Evolutionary conservation across 805 yeast genomes (phyloP).

Genomic region (Ogataea pini): DNA sequence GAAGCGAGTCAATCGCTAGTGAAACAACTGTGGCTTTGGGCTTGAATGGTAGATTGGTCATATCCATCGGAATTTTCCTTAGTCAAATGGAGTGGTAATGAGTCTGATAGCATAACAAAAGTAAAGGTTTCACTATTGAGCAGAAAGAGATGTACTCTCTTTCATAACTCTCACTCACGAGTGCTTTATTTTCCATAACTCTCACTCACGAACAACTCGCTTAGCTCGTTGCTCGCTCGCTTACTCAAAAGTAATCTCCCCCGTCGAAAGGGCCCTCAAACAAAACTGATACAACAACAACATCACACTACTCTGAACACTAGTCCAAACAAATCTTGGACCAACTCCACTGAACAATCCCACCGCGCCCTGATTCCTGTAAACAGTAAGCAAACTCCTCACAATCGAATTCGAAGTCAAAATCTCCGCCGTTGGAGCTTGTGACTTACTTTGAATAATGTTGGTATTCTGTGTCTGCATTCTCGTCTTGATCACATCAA

Average conservation of each 20-base stretch:
- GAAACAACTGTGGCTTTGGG: too few species aligned
- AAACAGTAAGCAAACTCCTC: slow-evolving; percentile 55
- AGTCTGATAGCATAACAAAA: too few species aligned
- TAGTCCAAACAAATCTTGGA: slow-evolving; percentile 95
- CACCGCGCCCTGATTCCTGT: slow-evolving; percentile 68
- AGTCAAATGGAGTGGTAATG: too few species aligned
- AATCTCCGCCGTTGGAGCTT: slow-evolving; percentile 16
- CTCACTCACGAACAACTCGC: too few species aligned
- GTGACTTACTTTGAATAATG: slow-evolving; percentile 18
- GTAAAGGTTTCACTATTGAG: too few species aligned
- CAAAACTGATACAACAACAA: slow-evolving; percentile 80
- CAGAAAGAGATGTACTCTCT: too few species aligned
- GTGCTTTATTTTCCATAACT: too few species aligned
- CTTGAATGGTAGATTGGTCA: too few species aligned
- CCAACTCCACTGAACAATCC: slow-evolving; percentile 95
- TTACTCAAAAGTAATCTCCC: slow-evolving; percentile 23
- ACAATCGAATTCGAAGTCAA: slow-evolving; percentile 46
- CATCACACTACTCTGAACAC: slow-evolving; percentile 93
- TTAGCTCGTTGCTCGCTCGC: slow-evolving; percentile 2
- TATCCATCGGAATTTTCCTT: too few species aligned
- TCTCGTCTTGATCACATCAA: slow-evolving; percentile 90
- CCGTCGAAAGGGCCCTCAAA: slow-evolving; percentile 49
- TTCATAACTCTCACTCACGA: too few species aligned
- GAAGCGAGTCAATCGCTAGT: not conserved
- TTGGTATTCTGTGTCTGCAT: slow-evolving; percentile 74